A percentile compares a stretch with the other conserved stretches of the same genome.
Evolutionary conservation across 169 alveolate species (phyloP).

Genomic region (Plasmodium cynomolgi): DNA sequence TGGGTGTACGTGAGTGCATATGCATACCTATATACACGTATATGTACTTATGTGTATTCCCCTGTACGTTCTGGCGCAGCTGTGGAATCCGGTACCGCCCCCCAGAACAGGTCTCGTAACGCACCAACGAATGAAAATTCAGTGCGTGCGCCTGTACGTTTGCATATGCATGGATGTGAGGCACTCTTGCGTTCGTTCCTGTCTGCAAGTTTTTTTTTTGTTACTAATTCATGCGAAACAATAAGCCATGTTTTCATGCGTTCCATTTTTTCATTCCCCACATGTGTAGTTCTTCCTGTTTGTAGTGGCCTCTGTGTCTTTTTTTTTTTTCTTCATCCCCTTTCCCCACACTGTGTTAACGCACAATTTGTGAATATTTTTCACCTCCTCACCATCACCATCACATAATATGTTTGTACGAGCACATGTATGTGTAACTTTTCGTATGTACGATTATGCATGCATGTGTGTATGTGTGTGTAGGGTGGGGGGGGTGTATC

Average conservation of each 20-base stretch:
- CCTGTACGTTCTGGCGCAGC: neutral
- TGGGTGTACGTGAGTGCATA: neutral
- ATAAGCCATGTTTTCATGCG: neutral
- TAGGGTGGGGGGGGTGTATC: neutral
- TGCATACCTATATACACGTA: neutral
- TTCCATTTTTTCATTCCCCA: neutral
- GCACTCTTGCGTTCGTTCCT: neutral
- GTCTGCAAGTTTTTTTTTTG: neutral
- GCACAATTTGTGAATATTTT: slow-evolving; percentile 9
- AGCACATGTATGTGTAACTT: neutral
- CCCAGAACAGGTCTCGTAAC: neutral
- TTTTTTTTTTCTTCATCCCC: neutral
- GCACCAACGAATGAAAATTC: neutral
- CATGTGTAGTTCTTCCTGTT: neutral
- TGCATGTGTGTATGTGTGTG: neutral
- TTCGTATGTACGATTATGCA: slow-evolving; percentile 6
- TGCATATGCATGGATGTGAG: neutral
- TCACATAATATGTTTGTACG: slow-evolving; percentile 1
- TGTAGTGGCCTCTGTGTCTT: slow-evolving; percentile 3
- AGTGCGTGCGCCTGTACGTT: neutral
- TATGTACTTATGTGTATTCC: neutral
- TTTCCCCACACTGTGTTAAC: neutral
- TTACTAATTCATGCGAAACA: neutral
- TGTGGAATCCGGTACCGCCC: neutral
- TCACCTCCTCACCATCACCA: neutral